A percentile compares a stretch with the other conserved stretches of the same genome.
Conservation (phyloP, 83 land plant species). For the Diphasiastrum complanatum region DNA sequence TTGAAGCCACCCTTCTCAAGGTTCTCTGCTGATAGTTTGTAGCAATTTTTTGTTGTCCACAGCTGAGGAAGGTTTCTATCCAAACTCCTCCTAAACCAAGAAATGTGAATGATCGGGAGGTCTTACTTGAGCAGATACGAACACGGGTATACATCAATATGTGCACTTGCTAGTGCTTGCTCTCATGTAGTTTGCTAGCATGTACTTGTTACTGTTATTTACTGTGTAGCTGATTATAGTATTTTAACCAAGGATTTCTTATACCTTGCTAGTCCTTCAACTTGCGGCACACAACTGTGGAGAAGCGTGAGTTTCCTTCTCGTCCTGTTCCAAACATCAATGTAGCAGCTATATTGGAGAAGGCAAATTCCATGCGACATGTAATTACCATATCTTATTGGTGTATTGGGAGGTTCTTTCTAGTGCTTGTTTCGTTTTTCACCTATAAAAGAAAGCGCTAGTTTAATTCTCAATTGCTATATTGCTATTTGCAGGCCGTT, state of each 20-base stretch:
- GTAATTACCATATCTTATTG: too few relatives aligned
- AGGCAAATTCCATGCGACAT: background rate
- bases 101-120: background rate
- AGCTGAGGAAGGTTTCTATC: background rate
- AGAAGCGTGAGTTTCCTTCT: background rate
- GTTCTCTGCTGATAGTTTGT: too few relatives aligned
- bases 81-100: background rate
- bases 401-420: too few relatives aligned
- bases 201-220: too few relatives aligned
- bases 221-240: background rate
- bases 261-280: background rate
- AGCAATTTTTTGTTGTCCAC: background rate
- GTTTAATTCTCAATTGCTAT: too few relatives aligned
- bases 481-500: too few relatives aligned
- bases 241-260: background rate
- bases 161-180: too few relatives aligned
- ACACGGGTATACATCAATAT: background rate
- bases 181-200: too few relatives aligned
- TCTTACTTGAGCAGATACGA: background rate
- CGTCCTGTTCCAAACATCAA: background rate
- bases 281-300: background rate
- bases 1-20: too few relatives aligned
- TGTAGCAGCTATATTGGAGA: background rate
- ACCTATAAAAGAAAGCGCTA: too few relatives aligned
- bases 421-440: too few relatives aligned